Conservation (phyloP, 257 asterid species). For the Solanum chmielewskii region DNA sequence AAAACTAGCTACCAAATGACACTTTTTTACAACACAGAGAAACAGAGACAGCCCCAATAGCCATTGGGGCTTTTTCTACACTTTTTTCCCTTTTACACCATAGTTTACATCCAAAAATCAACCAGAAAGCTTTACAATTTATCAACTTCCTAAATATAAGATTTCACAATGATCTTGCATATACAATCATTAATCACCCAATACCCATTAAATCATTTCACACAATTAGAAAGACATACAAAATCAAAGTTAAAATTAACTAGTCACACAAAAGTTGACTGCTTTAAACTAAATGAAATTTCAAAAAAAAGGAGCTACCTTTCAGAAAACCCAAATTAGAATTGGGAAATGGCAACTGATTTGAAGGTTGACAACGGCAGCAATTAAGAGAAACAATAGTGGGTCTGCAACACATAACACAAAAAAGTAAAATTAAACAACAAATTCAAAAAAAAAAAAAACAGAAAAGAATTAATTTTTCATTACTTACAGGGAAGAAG, state of each 20-base stretch:
- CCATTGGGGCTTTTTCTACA: neutral
- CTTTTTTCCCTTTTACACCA: neutral
- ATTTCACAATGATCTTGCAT: neutral
- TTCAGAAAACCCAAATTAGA: neutral
- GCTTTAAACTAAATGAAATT: neutral
- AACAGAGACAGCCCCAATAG: neutral
- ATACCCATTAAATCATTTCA: neutral
- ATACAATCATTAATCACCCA: neutral
- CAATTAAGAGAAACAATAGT: neutral
- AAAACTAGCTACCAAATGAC: neutral
- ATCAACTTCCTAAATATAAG: neutral
- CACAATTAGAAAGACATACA: neutral
- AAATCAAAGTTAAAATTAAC: neutral
- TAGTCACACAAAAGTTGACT: neutral
- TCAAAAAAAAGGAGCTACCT: neutral
- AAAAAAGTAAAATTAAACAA: neutral
- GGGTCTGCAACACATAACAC: neutral
- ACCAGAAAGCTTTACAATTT: neutral
- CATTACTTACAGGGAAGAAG: neutral
- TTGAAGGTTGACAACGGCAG: neutral
- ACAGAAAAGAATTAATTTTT: neutral
- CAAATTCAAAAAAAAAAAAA: neutral
- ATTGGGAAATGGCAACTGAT: neutral
- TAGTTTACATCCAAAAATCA: neutral
- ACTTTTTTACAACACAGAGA: neutral